Evolutionary conservation across 441 rosid species (phyloP).

Genomic region (Viola pubescens): DNA sequence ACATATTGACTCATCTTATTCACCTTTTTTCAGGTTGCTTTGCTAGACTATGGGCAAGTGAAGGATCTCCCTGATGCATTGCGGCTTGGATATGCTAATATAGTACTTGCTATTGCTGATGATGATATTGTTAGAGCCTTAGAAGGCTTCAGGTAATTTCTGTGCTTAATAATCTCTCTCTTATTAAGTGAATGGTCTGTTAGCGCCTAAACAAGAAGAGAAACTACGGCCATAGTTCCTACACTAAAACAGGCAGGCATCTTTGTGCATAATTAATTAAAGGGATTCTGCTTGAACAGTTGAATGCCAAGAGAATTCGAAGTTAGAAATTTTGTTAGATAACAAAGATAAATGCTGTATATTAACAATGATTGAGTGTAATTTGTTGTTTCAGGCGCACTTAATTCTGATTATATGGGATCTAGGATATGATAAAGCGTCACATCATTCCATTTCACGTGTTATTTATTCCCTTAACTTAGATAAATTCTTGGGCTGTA

Average conservation of each 20-base stretch:
- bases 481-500: background rate
- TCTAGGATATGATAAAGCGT: no score
- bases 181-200: background rate
- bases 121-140: constrained; percentile 46
- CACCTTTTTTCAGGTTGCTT: constrained; percentile 56
- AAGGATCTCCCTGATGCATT: constrained; percentile 81
- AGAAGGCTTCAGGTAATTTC: constrained; percentile 70
- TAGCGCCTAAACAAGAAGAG: constrained; percentile 5
- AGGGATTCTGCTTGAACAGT: background rate
- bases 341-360: no score
- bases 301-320: no score
- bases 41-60: constrained; percentile 95
- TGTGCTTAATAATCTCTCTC: background rate
- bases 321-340: no score
- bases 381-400: no score
- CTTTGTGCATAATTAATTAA: background rate
- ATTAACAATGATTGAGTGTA: no score
- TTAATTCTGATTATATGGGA: no score
- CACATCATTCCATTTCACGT: background rate
- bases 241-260: background rate
- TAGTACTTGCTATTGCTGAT: constrained; percentile 84
- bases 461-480: background rate
- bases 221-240: background rate
- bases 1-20: constrained; percentile 7
- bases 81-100: constrained; percentile 81